Evolutionary conservation across 148 eudicot genomes (phyloP), one percentile per base, ranked within the genome.

Genomic region (Diospyros kaki): DNA sequence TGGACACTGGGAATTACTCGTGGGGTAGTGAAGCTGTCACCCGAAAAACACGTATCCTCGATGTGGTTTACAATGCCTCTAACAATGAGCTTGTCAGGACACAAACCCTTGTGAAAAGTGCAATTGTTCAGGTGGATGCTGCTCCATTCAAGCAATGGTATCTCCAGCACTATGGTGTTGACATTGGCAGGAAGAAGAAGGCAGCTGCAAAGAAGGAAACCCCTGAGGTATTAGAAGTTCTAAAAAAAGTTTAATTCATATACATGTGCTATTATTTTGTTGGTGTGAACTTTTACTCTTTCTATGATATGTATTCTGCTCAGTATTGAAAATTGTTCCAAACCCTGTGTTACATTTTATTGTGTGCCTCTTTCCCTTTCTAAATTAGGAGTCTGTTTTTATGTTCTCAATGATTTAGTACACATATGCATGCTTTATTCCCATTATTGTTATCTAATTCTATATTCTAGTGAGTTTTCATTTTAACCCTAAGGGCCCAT

Each of bases 1-100:
- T 80, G 75, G 79, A 80, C 43, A 80, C 83, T 64, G 83, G 83
- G 43, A 80, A 80, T 73, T 80, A 70, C 58, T 80, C 79, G 5
- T 80, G 79, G 83, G 83, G 79, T 54, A 80, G 83, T 66, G 83
- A 80, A 70, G 83, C 79, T 64, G 76, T 80, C 5, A 80, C 79
- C 58, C 67, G 83, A 17, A 80, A 80, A 41, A 75, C 78, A 4
- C 78, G 78, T 55, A 12, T 79, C 66, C 63, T 79, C 59, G 82
- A 79, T 75, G 82, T 79, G 65, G 78, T 79, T 48, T 79, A 74
- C 68, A 74, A 79, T 45, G 82, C 78, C 6, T 78, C 81, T 44
- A 78, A 78, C 81, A 79, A 79, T 58, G 81, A 79, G 61, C 67
- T 79, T 51, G 81, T 79, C 11, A 79, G 81, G 73, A 79, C 81